Percentiles rank a stretch among this genome's conserved stretches.
These are phyloP conservation scores for Huntiella savannae DNA, from an alignment of 2,329 filamentous ascomycete genomes.

Conservation along the genomic window DNA sequence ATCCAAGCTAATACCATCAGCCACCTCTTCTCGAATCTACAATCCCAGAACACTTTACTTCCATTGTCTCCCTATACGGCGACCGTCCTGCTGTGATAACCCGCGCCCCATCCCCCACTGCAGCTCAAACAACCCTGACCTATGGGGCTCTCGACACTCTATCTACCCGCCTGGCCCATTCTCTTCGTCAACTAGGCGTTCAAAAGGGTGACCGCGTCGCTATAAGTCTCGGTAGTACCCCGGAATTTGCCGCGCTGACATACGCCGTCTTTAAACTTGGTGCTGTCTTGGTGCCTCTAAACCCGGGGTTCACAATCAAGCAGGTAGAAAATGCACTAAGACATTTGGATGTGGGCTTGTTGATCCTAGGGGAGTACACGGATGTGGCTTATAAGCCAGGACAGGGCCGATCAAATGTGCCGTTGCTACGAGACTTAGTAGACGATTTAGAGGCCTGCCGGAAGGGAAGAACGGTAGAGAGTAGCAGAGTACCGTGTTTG, in stretches of 20 bases:
- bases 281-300: slow-evolving; percentile 82
- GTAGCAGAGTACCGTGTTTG: slow-evolving; percentile 44
- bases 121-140: slow-evolving; percentile 46
- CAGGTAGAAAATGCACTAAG: slow-evolving; percentile 64
- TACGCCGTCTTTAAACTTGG: slow-evolving; percentile 90
- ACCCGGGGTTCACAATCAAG: slow-evolving; percentile 65
- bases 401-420: slow-evolving; percentile 32
- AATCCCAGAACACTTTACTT: slow-evolving; percentile 52
- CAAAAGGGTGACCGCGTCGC: slow-evolving; percentile 69
- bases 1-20: slow-evolving; percentile 20
- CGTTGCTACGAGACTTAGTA: slow-evolving; percentile 26
- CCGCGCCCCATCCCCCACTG: slow-evolving; percentile 16
- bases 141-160: slow-evolving; percentile 56
- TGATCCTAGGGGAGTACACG: slow-evolving; percentile 75
- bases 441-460: slow-evolving; percentile 20
- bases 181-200: slow-evolving; percentile 51
- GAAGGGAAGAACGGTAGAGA: slow-evolving; percentile 14
- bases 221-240: slow-evolving; percentile 67
- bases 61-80: slow-evolving; percentile 42
- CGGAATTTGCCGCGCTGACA: slow-evolving; percentile 66
- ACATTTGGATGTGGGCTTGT: slow-evolving; percentile 52
- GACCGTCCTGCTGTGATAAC: slow-evolving; percentile 41
- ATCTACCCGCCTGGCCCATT: slow-evolving; percentile 58
- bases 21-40: slow-evolving; percentile 48
- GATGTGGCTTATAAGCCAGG: slow-evolving; percentile 52